Percentiles rank a stretch among this genome's conserved stretches.
Conservation (phyloP, 768 basidiomycete genomes). For the Gelatoporia subvermispora region DNA sequence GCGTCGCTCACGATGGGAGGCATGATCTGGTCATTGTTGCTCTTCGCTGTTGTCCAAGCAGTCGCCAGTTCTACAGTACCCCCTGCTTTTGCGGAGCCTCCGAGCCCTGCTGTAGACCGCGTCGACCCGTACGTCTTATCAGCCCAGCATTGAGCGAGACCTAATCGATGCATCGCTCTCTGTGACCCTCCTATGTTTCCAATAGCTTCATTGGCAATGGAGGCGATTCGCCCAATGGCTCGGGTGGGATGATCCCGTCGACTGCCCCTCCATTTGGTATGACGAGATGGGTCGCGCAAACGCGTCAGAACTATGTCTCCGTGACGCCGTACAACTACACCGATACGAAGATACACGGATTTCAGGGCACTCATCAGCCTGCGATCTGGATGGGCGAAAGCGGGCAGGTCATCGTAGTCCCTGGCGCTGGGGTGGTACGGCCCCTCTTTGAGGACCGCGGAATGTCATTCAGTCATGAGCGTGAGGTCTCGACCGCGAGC, state of each 20-base stretch:
- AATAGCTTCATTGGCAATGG: slow-evolving; percentile 64
- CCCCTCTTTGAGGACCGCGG: slow-evolving; percentile 57
- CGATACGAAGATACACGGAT: slow-evolving; percentile 57
- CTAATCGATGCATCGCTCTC: too few relatives aligned
- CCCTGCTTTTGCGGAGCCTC: slow-evolving; percentile 15
- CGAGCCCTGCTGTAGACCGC: slow-evolving; percentile 37
- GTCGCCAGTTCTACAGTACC: slow-evolving; percentile 1
- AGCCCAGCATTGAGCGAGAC: too few relatives aligned
- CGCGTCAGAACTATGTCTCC: slow-evolving; percentile 71
- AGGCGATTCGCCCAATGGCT: slow-evolving; percentile 63
- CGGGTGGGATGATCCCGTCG: slow-evolving; percentile 76
- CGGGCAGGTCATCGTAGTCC: slow-evolving; percentile 55
- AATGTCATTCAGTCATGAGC: slow-evolving; percentile 39
- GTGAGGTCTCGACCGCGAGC: slow-evolving; percentile 47
- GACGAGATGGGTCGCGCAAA: slow-evolving; percentile 85
- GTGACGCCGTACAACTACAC: slow-evolving; percentile 69
- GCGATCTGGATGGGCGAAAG: slow-evolving; percentile 90
- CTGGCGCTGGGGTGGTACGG: slow-evolving; percentile 48
- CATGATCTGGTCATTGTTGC: too few relatives aligned
- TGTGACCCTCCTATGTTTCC: neutral
- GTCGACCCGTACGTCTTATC: slow-evolving; percentile 40
- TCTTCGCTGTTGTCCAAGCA: neutral
- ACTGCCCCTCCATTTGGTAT: slow-evolving; percentile 78
- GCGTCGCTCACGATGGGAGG: too few relatives aligned
- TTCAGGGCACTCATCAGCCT: slow-evolving; percentile 77